Conservation (phyloP, 75 land plant genomes). For the Gnetum montanum region DNA sequence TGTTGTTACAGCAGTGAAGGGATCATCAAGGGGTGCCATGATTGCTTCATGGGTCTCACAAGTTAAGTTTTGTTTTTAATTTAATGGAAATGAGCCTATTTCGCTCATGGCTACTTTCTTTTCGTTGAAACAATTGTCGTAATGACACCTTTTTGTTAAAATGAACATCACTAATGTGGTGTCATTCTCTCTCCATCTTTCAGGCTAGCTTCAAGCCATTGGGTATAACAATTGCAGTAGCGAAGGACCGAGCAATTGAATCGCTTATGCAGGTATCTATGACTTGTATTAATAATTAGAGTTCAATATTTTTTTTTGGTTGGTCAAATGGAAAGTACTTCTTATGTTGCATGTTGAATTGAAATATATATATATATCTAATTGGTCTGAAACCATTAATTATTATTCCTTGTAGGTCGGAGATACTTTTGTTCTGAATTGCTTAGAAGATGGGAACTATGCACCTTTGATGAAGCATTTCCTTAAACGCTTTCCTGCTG, state of each 20-base stretch:
- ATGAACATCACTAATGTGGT: no score
- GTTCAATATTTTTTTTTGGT: not conserved
- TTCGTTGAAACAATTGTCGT: no score
- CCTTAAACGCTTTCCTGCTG: constrained; percentile 11
- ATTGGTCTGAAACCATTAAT: not conserved
- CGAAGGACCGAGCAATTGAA: constrained; percentile 52
- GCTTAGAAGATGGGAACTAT: constrained; percentile 33
- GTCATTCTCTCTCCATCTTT: no score
- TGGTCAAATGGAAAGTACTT: not conserved
- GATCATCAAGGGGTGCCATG: constrained; percentile 45
- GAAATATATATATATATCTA: not conserved
- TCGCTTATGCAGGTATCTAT: constrained; percentile 40
- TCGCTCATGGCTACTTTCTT: not conserved
- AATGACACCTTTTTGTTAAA: no score
- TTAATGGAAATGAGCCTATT: not conserved
- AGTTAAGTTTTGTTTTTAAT: constrained; percentile 10
- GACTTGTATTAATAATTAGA: not conserved
- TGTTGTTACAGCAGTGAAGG: constrained; percentile 43
- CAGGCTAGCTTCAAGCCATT: constrained; percentile 19
- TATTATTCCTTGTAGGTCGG: constrained; percentile 23
- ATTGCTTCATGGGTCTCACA: constrained; percentile 57
- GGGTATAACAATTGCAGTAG: constrained; percentile 52
- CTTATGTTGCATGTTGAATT: no score
- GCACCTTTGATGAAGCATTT: constrained; percentile 2
- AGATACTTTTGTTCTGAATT: constrained; percentile 42